Base-by-base conservation (phyloP, 257 asterid species). In the Ilex asprella region DNA sequence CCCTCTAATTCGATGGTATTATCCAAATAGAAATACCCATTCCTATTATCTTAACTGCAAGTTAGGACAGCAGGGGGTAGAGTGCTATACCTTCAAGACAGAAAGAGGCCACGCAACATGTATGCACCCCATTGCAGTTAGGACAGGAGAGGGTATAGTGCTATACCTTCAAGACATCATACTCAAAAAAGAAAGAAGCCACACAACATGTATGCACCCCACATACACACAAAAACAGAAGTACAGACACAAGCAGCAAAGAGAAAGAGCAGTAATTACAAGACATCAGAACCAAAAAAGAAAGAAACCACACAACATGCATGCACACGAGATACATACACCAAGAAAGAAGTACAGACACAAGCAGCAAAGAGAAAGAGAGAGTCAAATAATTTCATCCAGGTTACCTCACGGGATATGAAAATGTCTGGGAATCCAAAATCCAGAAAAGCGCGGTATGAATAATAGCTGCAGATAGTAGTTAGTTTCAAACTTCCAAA, bases 361-460 rank as follows among this genome's bases (percentile, higher is more conserved):
- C 13, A 7, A 8, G 9, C 11, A 44, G 50, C 9, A 12, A n/a
- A 12, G 16, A 12, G n/a, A 49, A 4, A 49, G 54, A 49, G n/a
- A 49, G 14, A 6, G 10, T 15, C 3, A 49, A 49, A 49, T 49
- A 12, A 15, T 49, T 15, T 35, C 41, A 11, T 12, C 54, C 54
- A 27, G 31, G 12, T 71, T 78, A 91, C 98, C 98, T 89, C 99
- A 65, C 99, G 97, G 55, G 99, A 92, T 75, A 89, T 72, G 78
- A 92, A 92, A 68, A 92, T 72, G 67, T 92, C 96, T 12, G 95
- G 96, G 72, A 84, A 86, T 71, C 97, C 99, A 73, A 86, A 89
- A 75, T 92, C 99, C 62, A 89, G 79, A 72, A 76, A 89, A 73
- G 99, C 91, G 68, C 63, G 82, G 66, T 86, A 86, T 7, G 99